phyloP scores from a whole-genome alignment of 495 filamentous ascomycete genomes.

The Podospora sp. region DNA sequence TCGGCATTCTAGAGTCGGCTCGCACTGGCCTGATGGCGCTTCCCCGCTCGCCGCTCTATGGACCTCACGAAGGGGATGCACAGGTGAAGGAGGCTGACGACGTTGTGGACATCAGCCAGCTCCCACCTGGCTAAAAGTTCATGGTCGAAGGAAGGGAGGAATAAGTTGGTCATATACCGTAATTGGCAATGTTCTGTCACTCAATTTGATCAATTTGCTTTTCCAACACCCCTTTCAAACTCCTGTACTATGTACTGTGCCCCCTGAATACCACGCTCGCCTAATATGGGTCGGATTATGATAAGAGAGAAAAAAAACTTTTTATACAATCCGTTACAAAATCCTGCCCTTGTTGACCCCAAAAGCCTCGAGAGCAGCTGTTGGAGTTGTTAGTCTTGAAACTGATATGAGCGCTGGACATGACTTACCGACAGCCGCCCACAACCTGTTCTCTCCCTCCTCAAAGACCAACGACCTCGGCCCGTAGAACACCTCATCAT shows the following conservation, averaged over 20 bases:
- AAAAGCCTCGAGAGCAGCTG: slow-evolving; percentile 81
- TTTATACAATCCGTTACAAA: slow-evolving; percentile 23
- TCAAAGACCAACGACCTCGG: slow-evolving; percentile 80
- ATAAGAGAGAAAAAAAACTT: background rate
- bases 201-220: slow-evolving; percentile 13
- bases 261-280: slow-evolving; percentile 26
- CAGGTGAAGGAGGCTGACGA: slow-evolving; percentile 86
- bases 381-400: slow-evolving; percentile 20
- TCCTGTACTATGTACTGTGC: slow-evolving; percentile 7
- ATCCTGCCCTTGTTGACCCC: slow-evolving; percentile 84
- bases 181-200: slow-evolving; percentile 16
- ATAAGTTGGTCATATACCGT: slow-evolving; percentile 15
- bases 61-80: slow-evolving; percentile 63
- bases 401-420: background rate
- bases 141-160: slow-evolving; percentile 8
- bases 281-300: background rate
- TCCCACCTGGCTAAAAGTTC: slow-evolving; percentile 80
- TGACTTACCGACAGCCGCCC: slow-evolving; percentile 73
- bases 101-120: slow-evolving; percentile 87
- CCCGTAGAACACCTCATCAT: slow-evolving; percentile 91
- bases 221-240: background rate
- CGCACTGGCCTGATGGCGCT: slow-evolving; percentile 95
- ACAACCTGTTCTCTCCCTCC: slow-evolving; percentile 93
- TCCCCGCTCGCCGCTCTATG: slow-evolving; percentile 85
- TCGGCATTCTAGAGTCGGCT: slow-evolving; percentile 93